Percentiles rank a stretch among this genome's conserved stretches.
These are phyloP conservation scores for Triadica sebifera DNA, from an alignment of 345 rosid genomes.

Conservation along the genomic window DNA sequence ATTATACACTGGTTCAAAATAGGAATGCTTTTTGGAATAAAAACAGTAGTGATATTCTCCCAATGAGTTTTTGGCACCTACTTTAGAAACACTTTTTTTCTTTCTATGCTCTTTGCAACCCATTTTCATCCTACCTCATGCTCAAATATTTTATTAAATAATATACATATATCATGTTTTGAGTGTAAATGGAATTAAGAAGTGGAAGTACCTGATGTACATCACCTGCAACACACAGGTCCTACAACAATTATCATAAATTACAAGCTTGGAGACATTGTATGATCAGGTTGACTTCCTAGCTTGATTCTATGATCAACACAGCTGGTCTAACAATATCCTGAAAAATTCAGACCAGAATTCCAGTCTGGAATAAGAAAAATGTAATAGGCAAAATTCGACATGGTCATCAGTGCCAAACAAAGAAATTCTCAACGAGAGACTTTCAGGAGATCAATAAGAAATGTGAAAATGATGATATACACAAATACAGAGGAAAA, in stretches of 20 bases:
- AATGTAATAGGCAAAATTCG: neutral
- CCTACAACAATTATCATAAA: constrained; percentile 18
- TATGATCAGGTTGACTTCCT: constrained; percentile 12
- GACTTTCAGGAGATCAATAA: neutral
- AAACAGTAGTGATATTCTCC: neutral
- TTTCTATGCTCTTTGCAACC: neutral
- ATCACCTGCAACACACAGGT: constrained; percentile 26
- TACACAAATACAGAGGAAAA: too few species aligned
- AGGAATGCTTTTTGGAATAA: constrained; percentile 12
- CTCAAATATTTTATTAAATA: neutral
- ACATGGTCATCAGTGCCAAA: too few species aligned
- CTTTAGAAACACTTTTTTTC: neutral
- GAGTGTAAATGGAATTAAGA: neutral
- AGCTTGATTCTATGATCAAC: constrained; percentile 13
- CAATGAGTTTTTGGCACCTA: constrained; percentile 11
- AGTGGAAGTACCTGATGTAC: constrained; percentile 15
- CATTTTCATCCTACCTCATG: constrained; percentile 4
- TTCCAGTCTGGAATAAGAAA: constrained; percentile 10
- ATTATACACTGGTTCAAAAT: constrained; percentile 12
- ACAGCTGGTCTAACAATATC: constrained; percentile 13
- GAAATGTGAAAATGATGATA: neutral
- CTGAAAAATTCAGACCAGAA: constrained; percentile 21
- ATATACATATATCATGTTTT: neutral
- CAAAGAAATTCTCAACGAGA: neutral
- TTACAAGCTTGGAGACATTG: constrained; percentile 26